Conservation (phyloP, 176 grass and related monocot genomes). For the Typha latifolia region DNA sequence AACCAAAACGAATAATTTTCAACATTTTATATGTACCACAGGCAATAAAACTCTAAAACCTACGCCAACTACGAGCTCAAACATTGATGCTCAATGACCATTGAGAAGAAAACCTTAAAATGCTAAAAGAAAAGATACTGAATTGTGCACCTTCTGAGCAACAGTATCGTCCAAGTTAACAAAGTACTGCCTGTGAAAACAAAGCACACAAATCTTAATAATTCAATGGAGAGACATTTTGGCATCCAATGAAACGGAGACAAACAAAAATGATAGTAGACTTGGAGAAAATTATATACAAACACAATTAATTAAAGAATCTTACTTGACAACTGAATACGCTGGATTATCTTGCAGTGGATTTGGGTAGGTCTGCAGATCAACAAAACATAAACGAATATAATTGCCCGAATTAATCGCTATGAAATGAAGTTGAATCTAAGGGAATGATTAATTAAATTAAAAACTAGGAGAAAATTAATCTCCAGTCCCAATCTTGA, state of each 20-base stretch:
- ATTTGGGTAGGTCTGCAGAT: conserved; percentile 49
- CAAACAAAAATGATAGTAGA: neutral
- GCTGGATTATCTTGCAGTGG: conserved; percentile 82
- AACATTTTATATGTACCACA: no score
- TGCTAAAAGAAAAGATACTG: neutral
- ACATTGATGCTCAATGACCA: neutral
- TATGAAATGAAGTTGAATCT: neutral
- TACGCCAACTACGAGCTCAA: no score
- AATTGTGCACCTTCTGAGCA: conserved; percentile 39
- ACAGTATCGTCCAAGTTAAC: conserved; percentile 66
- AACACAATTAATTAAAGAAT: neutral
- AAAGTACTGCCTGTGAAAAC: conserved; percentile 59
- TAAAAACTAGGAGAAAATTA: no score
- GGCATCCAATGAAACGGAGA: neutral
- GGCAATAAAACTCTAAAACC: no score
- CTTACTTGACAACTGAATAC: conserved; percentile 82
- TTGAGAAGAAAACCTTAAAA: neutral
- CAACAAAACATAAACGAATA: neutral
- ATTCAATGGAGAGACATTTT: neutral
- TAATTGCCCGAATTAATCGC: neutral
- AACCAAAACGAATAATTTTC: neutral
- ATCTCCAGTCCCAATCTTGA: no score
- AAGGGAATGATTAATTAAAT: no score
- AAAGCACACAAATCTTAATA: neutral
- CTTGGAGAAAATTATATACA: neutral